Evolutionary conservation across 495 filamentous ascomycete genomes (phyloP).

Genomic region (Xylaria acuta): DNA sequence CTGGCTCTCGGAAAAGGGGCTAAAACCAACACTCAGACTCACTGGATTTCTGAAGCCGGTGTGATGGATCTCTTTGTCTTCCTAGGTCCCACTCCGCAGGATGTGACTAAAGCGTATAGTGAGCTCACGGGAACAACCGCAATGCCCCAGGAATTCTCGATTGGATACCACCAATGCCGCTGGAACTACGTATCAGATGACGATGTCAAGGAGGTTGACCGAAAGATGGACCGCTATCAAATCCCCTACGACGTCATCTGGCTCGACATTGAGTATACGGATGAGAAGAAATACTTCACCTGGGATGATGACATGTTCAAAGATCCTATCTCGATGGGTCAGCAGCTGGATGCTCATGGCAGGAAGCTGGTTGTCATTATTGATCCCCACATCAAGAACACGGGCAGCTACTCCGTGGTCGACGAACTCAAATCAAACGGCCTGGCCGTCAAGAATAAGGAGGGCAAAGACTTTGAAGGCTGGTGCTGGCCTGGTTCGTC

Average conservation of each 20-base stretch:
- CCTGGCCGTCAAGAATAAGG: conserved; percentile 85
- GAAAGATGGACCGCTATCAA: conserved; percentile 90
- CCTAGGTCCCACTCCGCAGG: conserved; percentile 82
- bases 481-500: conserved; percentile 99
- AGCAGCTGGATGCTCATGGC: conserved; percentile 80
- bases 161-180: conserved; percentile 95
- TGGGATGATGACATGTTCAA: conserved; percentile 89
- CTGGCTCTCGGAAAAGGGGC: conserved; percentile 71
- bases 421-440: conserved; percentile 84
- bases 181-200: conserved; percentile 99
- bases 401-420: conserved; percentile 73
- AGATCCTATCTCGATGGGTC: conserved; percentile 84
- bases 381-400: conserved; percentile 97
- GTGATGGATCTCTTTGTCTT: conserved; percentile 93
- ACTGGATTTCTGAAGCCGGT: conserved; percentile 95
- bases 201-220: conserved; percentile 94
- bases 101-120: conserved; percentile 79
- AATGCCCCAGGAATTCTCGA: conserved; percentile 87
- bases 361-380: conserved; percentile 94
- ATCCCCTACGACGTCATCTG: conserved; percentile 99
- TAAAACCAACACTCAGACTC: conserved; percentile 81
- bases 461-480: conserved; percentile 86
- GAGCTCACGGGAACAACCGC: conserved; percentile 95
- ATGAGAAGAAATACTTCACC: conserved; percentile 96
- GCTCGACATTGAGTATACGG: conserved; percentile 96